phyloP scores from a whole-genome alignment of 179 eudicot genomes.

The Gypsophila paniculata region DNA sequence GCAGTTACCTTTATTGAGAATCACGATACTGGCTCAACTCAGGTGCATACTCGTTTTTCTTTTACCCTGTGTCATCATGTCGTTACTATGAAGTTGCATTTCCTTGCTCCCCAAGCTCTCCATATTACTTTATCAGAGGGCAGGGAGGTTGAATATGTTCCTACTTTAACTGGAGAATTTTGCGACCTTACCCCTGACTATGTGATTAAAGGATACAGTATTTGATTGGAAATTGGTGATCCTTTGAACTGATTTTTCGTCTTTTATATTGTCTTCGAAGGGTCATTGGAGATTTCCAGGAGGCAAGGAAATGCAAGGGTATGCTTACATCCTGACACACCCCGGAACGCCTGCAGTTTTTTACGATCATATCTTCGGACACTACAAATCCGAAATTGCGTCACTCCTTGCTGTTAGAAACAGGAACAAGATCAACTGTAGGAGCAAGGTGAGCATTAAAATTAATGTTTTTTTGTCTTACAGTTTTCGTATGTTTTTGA shows the following conservation, averaged over 20 bases:
- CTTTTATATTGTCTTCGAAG: slow-evolving; percentile 32
- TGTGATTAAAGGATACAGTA: no score
- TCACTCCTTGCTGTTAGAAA: slow-evolving; percentile 68
- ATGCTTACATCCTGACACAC: slow-evolving; percentile 94
- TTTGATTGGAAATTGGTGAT: no score
- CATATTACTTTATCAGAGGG: neutral
- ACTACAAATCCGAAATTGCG: slow-evolving; percentile 49
- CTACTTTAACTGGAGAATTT: neutral
- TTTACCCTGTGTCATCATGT: neutral
- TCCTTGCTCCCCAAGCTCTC: neutral
- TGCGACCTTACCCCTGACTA: no score
- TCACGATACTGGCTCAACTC: slow-evolving; percentile 99
- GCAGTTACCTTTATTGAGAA: slow-evolving; percentile 97
- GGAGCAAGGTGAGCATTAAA: slow-evolving; percentile 67
- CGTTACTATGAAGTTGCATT: neutral
- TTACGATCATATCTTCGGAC: slow-evolving; percentile 77
- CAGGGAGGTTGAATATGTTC: neutral
- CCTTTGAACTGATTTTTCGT: neutral
- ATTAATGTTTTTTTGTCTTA: neutral
- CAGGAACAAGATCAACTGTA: slow-evolving; percentile 71
- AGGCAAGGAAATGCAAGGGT: slow-evolving; percentile 99
- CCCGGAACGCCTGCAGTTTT: slow-evolving; percentile 98
- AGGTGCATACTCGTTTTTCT: slow-evolving; percentile 42
- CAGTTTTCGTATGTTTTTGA: neutral
- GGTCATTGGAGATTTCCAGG: slow-evolving; percentile 99